Evolutionary conservation across 129 eudicot species (phyloP).

Genomic region (Flaveria ramosissima): DNA sequence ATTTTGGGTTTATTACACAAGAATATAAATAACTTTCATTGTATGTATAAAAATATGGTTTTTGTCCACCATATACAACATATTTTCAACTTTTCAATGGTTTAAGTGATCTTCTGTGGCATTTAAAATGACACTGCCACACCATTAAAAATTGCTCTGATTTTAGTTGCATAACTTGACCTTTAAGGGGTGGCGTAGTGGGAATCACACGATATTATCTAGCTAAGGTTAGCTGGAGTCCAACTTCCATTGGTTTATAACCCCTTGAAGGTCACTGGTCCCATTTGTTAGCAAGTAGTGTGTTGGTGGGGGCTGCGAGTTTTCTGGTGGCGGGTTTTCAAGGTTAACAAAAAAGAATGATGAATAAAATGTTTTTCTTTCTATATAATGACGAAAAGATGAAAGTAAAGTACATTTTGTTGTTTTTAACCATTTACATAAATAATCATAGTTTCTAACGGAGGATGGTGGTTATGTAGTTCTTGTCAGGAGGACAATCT

Average conservation of each 20-base stretch:
- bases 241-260: too few species aligned
- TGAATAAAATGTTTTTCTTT: neutral
- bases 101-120: neutral
- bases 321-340: too few species aligned
- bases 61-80: neutral
- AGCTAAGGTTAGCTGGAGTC: too few species aligned
- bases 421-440: neutral
- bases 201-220: too few species aligned
- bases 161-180: neutral
- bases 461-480: constrained; percentile 41
- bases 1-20: neutral
- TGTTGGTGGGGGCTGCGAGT: neutral
- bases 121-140: neutral
- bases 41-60: neutral
- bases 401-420: constrained; percentile 2
- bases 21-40: neutral
- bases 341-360: too few species aligned
- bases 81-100: neutral
- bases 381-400: neutral
- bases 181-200: too few species aligned
- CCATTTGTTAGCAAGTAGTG: too few species aligned
- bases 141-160: neutral
- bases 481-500: constrained; percentile 93
- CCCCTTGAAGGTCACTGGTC: too few species aligned
- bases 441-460: neutral